phyloP scores from a whole-genome alignment of 2,329 filamentous ascomycete genomes.

The Colletotrichum sublineola region DNA sequence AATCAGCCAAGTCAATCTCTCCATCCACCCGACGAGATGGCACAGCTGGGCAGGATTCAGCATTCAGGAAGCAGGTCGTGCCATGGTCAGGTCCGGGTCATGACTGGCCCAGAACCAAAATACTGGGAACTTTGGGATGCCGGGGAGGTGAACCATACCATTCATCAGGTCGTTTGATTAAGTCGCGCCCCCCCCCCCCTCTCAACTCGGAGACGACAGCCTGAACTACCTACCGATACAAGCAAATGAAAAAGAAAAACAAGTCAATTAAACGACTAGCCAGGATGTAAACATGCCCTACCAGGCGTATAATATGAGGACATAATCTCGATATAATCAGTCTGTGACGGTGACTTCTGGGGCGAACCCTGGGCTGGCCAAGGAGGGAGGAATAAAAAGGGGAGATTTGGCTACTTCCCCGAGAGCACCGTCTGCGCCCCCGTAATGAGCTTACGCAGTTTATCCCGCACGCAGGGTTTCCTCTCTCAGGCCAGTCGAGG shows the following conservation, averaged over 20 bases:
- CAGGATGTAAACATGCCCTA: neutral
- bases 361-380: conserved; percentile 33
- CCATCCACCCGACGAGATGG: conserved; percentile 4
- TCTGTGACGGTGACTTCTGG: conserved; percentile 34
- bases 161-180: neutral
- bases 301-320: conserved; percentile 5
- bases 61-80: neutral
- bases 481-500: neutral
- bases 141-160: neutral
- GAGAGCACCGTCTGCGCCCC: neutral
- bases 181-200: no score
- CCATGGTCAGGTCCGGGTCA: neutral
- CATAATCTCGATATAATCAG: conserved; percentile 40
- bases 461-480: conserved; percentile 22
- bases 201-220: neutral
- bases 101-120: neutral
- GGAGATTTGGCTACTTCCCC: conserved; percentile 4
- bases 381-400: neutral
- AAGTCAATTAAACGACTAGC: neutral
- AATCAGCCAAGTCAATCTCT: conserved; percentile 4
- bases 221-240: neutral
- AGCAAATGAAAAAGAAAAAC: neutral
- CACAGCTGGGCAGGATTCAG: neutral
- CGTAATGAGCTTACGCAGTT: conserved; percentile 10
- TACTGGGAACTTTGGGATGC: neutral